These are phyloP conservation scores for Saccharomycopsis guyanensis DNA, from an alignment of 805 yeast genomes.

Conservation along the genomic window DNA sequence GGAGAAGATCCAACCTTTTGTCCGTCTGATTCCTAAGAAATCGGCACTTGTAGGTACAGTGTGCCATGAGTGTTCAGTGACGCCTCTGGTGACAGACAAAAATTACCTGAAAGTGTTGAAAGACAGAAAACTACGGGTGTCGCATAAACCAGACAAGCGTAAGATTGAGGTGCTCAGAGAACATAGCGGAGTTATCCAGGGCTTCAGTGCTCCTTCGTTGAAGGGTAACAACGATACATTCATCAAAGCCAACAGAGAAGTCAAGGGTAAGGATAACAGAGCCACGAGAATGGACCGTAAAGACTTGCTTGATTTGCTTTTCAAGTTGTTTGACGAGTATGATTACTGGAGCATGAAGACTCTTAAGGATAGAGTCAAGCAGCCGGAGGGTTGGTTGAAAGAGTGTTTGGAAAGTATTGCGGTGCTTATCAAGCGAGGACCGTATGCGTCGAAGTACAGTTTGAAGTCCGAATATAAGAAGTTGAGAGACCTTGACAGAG, in stretches of 20 bases:
- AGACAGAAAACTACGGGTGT: conserved; percentile 41
- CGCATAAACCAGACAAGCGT: conserved; percentile 43
- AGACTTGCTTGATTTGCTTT: conserved; percentile 80
- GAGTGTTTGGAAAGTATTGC: conserved; percentile 91
- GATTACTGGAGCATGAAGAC: conserved; percentile 97
- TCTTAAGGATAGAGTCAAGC: conserved; percentile 84
- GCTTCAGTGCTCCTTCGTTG: conserved; percentile 35
- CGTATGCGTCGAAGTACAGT: conserved; percentile 87
- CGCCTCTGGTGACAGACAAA: conserved; percentile 68
- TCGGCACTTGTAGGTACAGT: conserved; percentile 82
- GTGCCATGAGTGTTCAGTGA: conserved; percentile 84
- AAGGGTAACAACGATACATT: conserved; percentile 46
- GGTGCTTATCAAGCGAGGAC: conserved; percentile 84
- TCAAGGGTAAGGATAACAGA: conserved; percentile 61
- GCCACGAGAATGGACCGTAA: conserved; percentile 92
- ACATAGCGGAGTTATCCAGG: conserved; percentile 63
- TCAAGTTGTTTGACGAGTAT: conserved; percentile 85
- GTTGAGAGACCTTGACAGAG: conserved; percentile 68
- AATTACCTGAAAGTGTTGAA: conserved; percentile 60
- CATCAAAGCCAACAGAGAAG: conserved; percentile 42
- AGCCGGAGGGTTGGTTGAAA: conserved; percentile 89
- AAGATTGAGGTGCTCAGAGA: conserved; percentile 56
- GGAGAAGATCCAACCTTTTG: conserved; percentile 32
- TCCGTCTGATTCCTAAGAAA: conserved; percentile 80
- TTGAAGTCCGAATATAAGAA: conserved; percentile 84